Conservation (phyloP, 129 eudicot species). For the Artemisia argyi region DNA sequence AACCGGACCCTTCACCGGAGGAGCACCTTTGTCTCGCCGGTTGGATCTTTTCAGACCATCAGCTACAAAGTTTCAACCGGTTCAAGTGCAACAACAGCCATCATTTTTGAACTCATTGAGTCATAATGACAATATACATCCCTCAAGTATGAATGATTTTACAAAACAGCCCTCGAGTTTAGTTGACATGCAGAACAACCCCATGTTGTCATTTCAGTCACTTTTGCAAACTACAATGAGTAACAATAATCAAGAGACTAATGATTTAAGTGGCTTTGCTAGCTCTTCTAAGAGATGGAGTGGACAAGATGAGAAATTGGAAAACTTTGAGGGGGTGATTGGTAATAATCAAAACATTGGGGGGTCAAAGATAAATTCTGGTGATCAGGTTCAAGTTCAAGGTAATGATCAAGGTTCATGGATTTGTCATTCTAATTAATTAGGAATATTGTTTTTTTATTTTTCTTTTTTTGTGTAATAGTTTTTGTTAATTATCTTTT, state of each 20-base stretch:
- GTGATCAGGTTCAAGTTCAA: conserved; percentile 41
- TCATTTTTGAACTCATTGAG: conserved; percentile 33
- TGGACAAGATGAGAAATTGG: conserved; percentile 29
- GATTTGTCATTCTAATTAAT: conserved; percentile 54
- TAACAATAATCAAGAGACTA: conserved; percentile 1
- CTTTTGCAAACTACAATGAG: conserved; percentile 32
- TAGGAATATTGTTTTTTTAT: conserved; percentile 2
- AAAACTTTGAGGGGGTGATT: conserved; percentile 28
- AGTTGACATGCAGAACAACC: conserved; percentile 37
- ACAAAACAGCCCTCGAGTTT: conserved; percentile 34
- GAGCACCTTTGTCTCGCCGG: conserved; percentile 56
- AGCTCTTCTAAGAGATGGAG: conserved; percentile 30
- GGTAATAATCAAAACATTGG: conserved; percentile 32
- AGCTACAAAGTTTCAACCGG: conserved; percentile 44
- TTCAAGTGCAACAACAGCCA: conserved; percentile 22
- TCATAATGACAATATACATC: conserved; percentile 23
- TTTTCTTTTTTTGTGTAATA: not conserved
- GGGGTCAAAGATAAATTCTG: conserved; percentile 33
- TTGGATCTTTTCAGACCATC: conserved; percentile 68
- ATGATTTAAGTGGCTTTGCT: conserved; percentile 33
- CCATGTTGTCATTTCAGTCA: conserved; percentile 40
- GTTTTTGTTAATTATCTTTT: not conserved
- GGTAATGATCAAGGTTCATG: conserved; percentile 51
- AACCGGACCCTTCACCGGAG: conserved; percentile 56
- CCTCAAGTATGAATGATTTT: conserved; percentile 10